Evolutionary conservation across 169 alveolate species (phyloP), one percentile per base, ranked within the genome.

Genomic region (Cryptosporidium bovis): DNA sequence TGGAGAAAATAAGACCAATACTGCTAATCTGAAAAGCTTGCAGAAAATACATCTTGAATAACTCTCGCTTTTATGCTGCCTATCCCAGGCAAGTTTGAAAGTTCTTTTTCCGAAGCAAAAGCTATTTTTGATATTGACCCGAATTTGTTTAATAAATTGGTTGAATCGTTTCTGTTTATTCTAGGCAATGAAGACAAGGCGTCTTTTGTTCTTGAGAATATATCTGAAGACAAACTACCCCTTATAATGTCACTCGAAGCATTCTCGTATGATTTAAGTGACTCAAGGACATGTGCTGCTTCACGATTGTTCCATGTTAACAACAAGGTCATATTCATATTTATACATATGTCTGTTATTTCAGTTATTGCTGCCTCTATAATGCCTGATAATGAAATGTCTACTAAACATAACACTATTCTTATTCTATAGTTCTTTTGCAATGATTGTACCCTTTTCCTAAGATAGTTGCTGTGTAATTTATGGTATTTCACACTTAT

Each of bases 271-370:
- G 91, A 71, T 29, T 83, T 90, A 12, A 83, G 53, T 65, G 83
- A 66, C 77, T 83, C 89, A 50, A 90, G 83, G 34, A 90, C 68
- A 10, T 62, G 84, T 15, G 85, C 91, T 18, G 92, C 92, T 64
- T 90, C 91, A 7, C 66, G 66, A 8, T 64, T 55, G n/a, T 82
- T 83, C 83, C 85, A 62, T 5, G 90, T 60, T 7, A 90, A 53
- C 46, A 55, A 58, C 33, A 65, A 24, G n/a, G 91, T 82, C 66
- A 65, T 83, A 82, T 68, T 62, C 6, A 27, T 20, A 60, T 77
- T 66, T 44, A 77, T 44, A 29, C 87, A 77, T 44, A 77, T 62
- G 56, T 77, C 71, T 0, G 87, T 77, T 10, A 77, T 60, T 8
- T 77, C 87, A 24, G 64, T 24, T 12, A 77, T 62, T 16, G 87